A percentile compares a stretch with the other conserved stretches of the same genome.
These are phyloP conservation scores for slime mould (Dictyostelium discoideum) DNA, from an alignment of 78 protist species.

Conservation along the genomic window dicty_2.7 NC_007088.5:45001-45500, in stretches of 20 bases:
- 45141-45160: neutral
- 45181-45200: neutral
- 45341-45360: neutral
- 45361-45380: neutral
- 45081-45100: constrained; percentile 35
- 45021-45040: too few relatives aligned
- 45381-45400: neutral
- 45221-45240: too few relatives aligned
- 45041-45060: neutral
- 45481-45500: neutral
- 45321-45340: constrained; percentile 21
- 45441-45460: constrained; percentile 14
- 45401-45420: neutral
- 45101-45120: constrained; percentile 10
- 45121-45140: neutral
- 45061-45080: neutral
- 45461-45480: neutral
- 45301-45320: neutral
- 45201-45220: too few relatives aligned
- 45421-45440: neutral
- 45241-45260: too few relatives aligned
- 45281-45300: too few relatives aligned
- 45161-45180: neutral
- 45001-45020: neutral
- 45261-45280: too few relatives aligned